Evolutionary conservation across 805 yeast genomes (phyloP).

Genomic region (Alloascoidea hylecoeti): DNA sequence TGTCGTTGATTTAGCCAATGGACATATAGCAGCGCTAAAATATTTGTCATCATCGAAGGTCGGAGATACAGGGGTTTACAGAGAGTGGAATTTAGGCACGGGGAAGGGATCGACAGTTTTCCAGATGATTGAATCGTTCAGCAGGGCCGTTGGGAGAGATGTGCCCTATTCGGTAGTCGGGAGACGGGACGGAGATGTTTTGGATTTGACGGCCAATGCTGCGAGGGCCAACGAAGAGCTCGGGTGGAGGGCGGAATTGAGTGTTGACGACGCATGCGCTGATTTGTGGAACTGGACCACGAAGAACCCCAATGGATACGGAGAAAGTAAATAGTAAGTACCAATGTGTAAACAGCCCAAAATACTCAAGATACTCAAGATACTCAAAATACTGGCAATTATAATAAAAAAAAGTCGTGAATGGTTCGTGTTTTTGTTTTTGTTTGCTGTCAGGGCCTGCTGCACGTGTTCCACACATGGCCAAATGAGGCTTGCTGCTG

Average conservation of each 20-base stretch:
- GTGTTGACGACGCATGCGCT: conserved; percentile 48
- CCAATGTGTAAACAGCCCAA: too few relatives aligned
- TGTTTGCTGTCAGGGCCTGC: too few relatives aligned
- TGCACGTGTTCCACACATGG: too few relatives aligned
- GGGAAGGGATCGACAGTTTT: conserved; percentile 72
- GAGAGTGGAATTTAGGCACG: conserved; percentile 78
- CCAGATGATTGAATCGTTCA: conserved; percentile 53
- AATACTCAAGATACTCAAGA: too few relatives aligned
- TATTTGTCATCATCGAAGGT: conserved; percentile 27
- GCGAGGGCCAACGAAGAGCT: conserved; percentile 53
- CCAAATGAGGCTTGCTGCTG: too few relatives aligned
- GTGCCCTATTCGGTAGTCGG: conserved; percentile 53
- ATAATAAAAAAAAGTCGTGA: too few relatives aligned
- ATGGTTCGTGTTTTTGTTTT: too few relatives aligned
- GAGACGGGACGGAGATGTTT: conserved; percentile 66
- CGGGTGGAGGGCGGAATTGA: conserved; percentile 42
- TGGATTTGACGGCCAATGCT: conserved; percentile 60
- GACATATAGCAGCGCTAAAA: conserved; percentile 59
- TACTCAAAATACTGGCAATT: too few relatives aligned
- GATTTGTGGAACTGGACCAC: conserved; percentile 74
- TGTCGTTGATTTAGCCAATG: conserved; percentile 66
- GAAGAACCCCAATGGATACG: conserved; percentile 53
- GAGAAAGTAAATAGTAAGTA: too few relatives aligned
- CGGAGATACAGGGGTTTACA: conserved; percentile 31
- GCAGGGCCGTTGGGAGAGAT: conserved; percentile 45